Evolutionary conservation across 306 rosid genomes (phyloP).

Genomic region (Heteromeles arbutifolia): DNA sequence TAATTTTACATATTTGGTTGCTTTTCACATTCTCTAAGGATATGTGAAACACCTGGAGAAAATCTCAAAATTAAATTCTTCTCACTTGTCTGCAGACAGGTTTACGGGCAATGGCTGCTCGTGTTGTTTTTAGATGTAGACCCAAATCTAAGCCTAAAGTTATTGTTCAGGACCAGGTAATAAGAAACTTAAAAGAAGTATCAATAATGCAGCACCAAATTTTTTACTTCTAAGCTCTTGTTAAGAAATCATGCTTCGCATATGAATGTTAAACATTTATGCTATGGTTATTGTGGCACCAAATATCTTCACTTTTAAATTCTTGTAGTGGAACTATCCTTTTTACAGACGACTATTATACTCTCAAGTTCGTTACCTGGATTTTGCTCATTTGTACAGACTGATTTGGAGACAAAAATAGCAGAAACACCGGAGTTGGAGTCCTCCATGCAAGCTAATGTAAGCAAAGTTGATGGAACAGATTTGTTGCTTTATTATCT

Average conservation of each 20-base stretch:
- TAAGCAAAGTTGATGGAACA: slow-evolving; percentile 19
- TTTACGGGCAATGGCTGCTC: slow-evolving; percentile 52
- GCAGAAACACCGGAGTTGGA: slow-evolving; percentile 11
- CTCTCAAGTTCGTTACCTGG: background rate
- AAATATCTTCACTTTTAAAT: background rate
- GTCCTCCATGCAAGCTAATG: slow-evolving; percentile 1
- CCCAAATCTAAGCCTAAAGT: slow-evolving; percentile 33
- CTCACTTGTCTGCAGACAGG: slow-evolving; percentile 54
- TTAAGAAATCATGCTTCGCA: background rate
- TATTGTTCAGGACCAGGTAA: slow-evolving; percentile 62
- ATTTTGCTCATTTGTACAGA: slow-evolving; percentile 14
- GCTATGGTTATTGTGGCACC: background rate
- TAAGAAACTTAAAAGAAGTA: background rate
- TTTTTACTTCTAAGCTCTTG: background rate
- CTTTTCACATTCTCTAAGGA: slow-evolving; percentile 16
- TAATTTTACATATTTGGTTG: background rate
- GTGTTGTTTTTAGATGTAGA: slow-evolving; percentile 34
- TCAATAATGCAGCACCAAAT: background rate
- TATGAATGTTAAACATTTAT: background rate
- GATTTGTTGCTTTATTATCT: slow-evolving; percentile 34
- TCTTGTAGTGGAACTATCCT: background rate
- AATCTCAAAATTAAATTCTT: slow-evolving; percentile 25
- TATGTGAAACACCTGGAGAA: slow-evolving; percentile 31
- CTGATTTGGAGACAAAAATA: slow-evolving; percentile 10
- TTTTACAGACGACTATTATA: background rate